Percentiles rank a stretch among this genome's conserved stretches.
phyloP scores from a whole-genome alignment of 1,139 yeast species.

The Candida glucosophila region DNA sequence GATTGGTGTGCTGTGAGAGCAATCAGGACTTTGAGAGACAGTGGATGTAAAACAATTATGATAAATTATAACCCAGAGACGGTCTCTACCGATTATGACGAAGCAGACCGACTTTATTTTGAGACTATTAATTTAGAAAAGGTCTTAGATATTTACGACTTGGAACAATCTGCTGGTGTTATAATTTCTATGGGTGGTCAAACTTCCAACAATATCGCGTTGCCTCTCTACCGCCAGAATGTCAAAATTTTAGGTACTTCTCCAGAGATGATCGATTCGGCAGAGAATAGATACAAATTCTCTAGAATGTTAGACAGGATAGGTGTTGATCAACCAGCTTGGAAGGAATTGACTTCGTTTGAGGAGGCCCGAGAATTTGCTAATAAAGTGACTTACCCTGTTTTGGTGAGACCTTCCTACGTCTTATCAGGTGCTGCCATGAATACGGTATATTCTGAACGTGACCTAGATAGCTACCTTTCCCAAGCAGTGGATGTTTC shows the following conservation, averaged over 20 bases:
- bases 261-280: slow-evolving; percentile 97
- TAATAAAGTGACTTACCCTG: slow-evolving; percentile 87
- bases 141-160: slow-evolving; percentile 89
- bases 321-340: slow-evolving; percentile 98
- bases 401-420: slow-evolving; percentile 94
- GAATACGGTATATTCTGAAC: slow-evolving; percentile 90
- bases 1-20: slow-evolving; percentile 98
- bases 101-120: slow-evolving; percentile 93
- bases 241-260: slow-evolving; percentile 95
- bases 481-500: slow-evolving; percentile 96
- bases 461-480: slow-evolving; percentile 80
- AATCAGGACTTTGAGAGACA: slow-evolving; percentile 85
- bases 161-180: slow-evolving; percentile 88
- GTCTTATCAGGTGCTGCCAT: slow-evolving; percentile 98
- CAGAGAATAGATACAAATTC: slow-evolving; percentile 96
- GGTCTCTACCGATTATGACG: slow-evolving; percentile 96
- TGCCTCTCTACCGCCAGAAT: slow-evolving; percentile 87
- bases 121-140: slow-evolving; percentile 94
- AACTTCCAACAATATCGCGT: slow-evolving; percentile 93
- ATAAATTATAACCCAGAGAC: slow-evolving; percentile 98
- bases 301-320: slow-evolving; percentile 95
- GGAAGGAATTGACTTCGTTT: slow-evolving; percentile 94
- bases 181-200: slow-evolving; percentile 99
- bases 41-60: slow-evolving; percentile 89
- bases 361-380: slow-evolving; percentile 94